Evolutionary conservation across 2,329 filamentous ascomycete genomes (phyloP).

Genomic region (Chaetothyriales sp.): DNA sequence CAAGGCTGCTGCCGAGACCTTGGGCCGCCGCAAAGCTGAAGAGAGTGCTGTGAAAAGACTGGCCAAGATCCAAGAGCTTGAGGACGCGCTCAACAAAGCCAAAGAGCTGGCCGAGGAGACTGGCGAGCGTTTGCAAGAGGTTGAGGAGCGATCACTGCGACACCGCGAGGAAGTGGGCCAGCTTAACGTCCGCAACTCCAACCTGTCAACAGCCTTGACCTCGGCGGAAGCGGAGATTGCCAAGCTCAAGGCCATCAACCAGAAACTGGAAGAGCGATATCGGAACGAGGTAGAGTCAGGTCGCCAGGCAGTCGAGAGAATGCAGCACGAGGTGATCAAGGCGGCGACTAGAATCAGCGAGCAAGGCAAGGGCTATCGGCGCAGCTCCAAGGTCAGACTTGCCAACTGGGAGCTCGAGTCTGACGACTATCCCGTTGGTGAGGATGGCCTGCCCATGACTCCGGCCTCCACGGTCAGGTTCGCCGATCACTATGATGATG

Average conservation of each 20-base stretch:
- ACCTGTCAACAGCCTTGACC: conserved; percentile 27
- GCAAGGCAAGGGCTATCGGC: conserved; percentile 16
- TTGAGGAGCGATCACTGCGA: conserved; percentile 17
- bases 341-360: conserved; percentile 17
- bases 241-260: conserved; percentile 23
- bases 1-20: conserved; percentile 22
- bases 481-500: conserved; percentile 10
- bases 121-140: conserved; percentile 21
- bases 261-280: conserved; percentile 25
- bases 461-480: conserved; percentile 28
- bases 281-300: conserved; percentile 24
- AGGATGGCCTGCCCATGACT: conserved; percentile 28
- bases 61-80: conserved; percentile 24
- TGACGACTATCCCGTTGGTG: conserved; percentile 18
- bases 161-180: conserved; percentile 24
- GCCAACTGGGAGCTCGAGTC: conserved; percentile 28
- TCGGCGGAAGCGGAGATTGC: conserved; percentile 23
- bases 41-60: conserved; percentile 22
- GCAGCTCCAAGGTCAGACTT: conserved; percentile 22
- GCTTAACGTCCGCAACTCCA: conserved; percentile 28
- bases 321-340: conserved; percentile 25
- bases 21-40: conserved; percentile 23
- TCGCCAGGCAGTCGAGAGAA: conserved; percentile 23
- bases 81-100: conserved; percentile 23
- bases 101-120: conserved; percentile 23